Conservation (phyloP, 2,329 filamentous ascomycete genomes). For the Pestalotiopsis fici region DNA sequence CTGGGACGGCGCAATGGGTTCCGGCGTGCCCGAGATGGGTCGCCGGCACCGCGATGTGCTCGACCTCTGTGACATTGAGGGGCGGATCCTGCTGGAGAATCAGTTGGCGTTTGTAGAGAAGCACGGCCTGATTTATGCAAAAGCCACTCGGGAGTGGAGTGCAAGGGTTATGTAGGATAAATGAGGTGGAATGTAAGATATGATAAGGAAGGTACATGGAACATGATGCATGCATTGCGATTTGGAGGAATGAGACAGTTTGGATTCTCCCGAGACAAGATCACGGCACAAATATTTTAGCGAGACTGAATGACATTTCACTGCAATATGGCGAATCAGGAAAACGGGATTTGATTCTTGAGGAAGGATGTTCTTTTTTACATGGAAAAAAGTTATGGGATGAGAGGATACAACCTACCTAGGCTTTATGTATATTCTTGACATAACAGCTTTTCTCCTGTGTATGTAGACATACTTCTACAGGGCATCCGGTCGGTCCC, state of each 20-base stretch:
- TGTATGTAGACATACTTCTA: too few relatives aligned
- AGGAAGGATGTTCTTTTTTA: too few relatives aligned
- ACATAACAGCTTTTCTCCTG: too few relatives aligned
- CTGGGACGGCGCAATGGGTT: not conserved
- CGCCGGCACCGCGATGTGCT: not conserved
- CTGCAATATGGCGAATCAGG: not conserved
- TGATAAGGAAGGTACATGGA: not conserved
- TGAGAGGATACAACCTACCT: too few relatives aligned
- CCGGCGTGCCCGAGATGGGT: not conserved
- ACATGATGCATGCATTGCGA: not conserved
- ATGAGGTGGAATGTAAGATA: slow-evolving; percentile 19
- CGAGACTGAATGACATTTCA: not conserved
- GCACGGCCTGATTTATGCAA: not conserved
- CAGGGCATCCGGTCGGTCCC: too few relatives aligned
- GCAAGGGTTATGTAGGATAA: not conserved
- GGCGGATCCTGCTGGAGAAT: not conserved
- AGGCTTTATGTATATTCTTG: too few relatives aligned
- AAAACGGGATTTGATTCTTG: not conserved
- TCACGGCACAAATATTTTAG: not conserved
- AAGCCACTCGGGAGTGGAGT: not conserved
- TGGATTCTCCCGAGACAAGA: not conserved
- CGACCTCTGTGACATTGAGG: not conserved
- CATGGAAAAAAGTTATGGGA: too few relatives aligned
- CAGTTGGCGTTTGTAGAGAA: not conserved
- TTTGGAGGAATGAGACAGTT: not conserved